phyloP scores from a whole-genome alignment of 768 basidiomycete species.

The Termitomyces sp. region DNA sequence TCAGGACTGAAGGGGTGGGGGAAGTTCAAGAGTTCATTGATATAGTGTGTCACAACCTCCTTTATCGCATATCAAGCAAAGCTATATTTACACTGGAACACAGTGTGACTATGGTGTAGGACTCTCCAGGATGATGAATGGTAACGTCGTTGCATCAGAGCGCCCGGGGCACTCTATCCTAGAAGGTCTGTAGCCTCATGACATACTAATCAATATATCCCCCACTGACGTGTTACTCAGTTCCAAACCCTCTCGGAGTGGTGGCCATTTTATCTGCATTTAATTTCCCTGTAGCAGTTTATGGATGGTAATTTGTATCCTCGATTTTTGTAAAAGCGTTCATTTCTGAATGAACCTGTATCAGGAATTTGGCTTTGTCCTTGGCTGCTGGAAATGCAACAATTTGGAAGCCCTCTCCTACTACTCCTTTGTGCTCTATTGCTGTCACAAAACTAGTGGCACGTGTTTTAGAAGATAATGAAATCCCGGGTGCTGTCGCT shows the following conservation, averaged over 20 bases:
- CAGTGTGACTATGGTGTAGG: slow-evolving; percentile 96
- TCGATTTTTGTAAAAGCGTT: not conserved
- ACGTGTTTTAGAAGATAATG: slow-evolving; percentile 73
- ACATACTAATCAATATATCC: slow-evolving; percentile 7
- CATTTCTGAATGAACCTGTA: not conserved
- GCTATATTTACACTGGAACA: slow-evolving; percentile 4
- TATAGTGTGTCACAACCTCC: slow-evolving; percentile 54
- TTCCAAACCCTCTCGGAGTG: slow-evolving; percentile 82
- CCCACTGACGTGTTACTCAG: slow-evolving; percentile 33
- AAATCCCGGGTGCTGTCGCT: slow-evolving; percentile 79
- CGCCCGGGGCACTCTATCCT: slow-evolving; percentile 87
- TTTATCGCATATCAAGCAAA: not conserved
- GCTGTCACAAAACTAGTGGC: slow-evolving; percentile 86
- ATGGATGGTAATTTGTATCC: slow-evolving; percentile 61
- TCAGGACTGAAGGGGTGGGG: slow-evolving; percentile 83
- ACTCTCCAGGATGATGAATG: slow-evolving; percentile 92
- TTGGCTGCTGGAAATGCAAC: slow-evolving; percentile 90
- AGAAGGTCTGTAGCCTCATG: slow-evolving; percentile 50
- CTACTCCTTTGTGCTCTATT: slow-evolving; percentile 85
- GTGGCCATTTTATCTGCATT: slow-evolving; percentile 83
- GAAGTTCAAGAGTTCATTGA: slow-evolving; percentile 96
- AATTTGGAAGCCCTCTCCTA: slow-evolving; percentile 92
- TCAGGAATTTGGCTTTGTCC: slow-evolving; percentile 86
- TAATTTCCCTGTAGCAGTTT: slow-evolving; percentile 94
- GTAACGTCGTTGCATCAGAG: slow-evolving; percentile 81